A percentile compares a stretch with the other conserved stretches of the same genome.
These are phyloP conservation scores for Prasinococcaceae sp. DNA, from an alignment of 139 green algal species.

Conservation along the genomic window DNA sequence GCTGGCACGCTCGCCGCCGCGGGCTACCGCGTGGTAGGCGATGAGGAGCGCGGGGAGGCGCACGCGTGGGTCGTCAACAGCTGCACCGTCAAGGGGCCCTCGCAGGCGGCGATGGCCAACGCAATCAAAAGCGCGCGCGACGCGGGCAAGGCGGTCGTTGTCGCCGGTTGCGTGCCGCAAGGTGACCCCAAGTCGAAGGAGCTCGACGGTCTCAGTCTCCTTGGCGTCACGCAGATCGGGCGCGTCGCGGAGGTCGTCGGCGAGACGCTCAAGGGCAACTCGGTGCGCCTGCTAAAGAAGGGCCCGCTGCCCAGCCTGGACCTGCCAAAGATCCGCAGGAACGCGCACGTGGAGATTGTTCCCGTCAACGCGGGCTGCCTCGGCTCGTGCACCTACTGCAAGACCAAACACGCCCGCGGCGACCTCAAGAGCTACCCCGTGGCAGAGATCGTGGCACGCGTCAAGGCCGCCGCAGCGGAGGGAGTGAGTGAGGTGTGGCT, in stretches of 20 bases:
- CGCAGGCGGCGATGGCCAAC: slow-evolving; percentile 51
- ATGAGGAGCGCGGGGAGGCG: slow-evolving; percentile 34
- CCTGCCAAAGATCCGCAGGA: slow-evolving; percentile 75
- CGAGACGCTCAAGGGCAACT: slow-evolving; percentile 72
- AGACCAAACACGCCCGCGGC: slow-evolving; percentile 85
- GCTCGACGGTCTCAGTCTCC: slow-evolving; percentile 56
- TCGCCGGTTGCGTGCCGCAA: slow-evolving; percentile 78
- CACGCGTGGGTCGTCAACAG: slow-evolving; percentile 82
- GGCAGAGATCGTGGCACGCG: background rate
- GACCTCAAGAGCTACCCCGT: slow-evolving; percentile 33
- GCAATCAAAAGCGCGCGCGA: slow-evolving; percentile 28
- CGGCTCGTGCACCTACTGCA: slow-evolving; percentile 91
- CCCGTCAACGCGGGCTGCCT: slow-evolving; percentile 78
- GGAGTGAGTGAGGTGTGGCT: slow-evolving; percentile 75
- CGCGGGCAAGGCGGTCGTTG: slow-evolving; percentile 47
- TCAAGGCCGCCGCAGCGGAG: slow-evolving; percentile 26
- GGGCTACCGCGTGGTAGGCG: slow-evolving; percentile 53
- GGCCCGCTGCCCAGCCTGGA: slow-evolving; percentile 57
- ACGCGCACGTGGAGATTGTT: slow-evolving; percentile 76
- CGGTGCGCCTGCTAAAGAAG: slow-evolving; percentile 67
- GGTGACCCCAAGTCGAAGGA: slow-evolving; percentile 53
- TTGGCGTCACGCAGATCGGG: slow-evolving; percentile 70
- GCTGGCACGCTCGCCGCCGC: slow-evolving; percentile 44
- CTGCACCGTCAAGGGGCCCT: slow-evolving; percentile 83
- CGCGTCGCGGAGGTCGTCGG: slow-evolving; percentile 80